Evolutionary conservation across 106 monocot species (phyloP), one percentile per base, ranked within the genome.

Genomic region (Dioscorea dumetorum): DNA sequence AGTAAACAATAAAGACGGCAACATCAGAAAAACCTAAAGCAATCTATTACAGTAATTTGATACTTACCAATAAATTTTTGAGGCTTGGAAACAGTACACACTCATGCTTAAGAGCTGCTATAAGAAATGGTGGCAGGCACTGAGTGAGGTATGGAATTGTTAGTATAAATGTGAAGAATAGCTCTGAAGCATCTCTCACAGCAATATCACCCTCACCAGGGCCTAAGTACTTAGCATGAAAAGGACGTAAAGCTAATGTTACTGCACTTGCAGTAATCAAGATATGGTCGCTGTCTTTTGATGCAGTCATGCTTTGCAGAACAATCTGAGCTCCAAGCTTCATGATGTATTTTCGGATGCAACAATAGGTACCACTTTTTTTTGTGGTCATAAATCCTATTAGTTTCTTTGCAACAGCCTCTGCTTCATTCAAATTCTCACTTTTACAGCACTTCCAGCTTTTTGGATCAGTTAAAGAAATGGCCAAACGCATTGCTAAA

Each of bases 231-330:
- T 77, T 83, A 21, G 60, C 48, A 70, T 83, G 76, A 65, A 91
- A 85, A 57, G 91, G 88, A 4, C 95, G 88, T 61, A 95, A 74
- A 62, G 83, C 85, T 73, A 91, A 73, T 67, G 88, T 95, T 67
- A 88, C 60, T 48, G 83, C 91, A 84, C 85, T 86, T 32, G 88
- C 88, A 78, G 91, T 88, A 71, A 95, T 83, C 72, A 95, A 65
- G 48, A 91, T 74, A 61, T 68, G 13, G 49, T 87, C 74, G 24
- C 81, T 82, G 51, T 62, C 63, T 61, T 63, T 35, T 51, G 64
- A 50, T 50, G 49, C 33, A 61, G 49, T 58, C 35, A 76, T 77
- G 68, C 64, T 83, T 49, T 74, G 64, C 20, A 63, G 57, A 24
- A 32, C 34, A 90, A 22, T 22, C 7, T 78, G 53, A 79, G 67